A percentile compares a stretch with the other conserved stretches of the same genome.
Conservation (phyloP, 1,284 basidiomycete species). For the Agroathelia rolfsii region DNA sequence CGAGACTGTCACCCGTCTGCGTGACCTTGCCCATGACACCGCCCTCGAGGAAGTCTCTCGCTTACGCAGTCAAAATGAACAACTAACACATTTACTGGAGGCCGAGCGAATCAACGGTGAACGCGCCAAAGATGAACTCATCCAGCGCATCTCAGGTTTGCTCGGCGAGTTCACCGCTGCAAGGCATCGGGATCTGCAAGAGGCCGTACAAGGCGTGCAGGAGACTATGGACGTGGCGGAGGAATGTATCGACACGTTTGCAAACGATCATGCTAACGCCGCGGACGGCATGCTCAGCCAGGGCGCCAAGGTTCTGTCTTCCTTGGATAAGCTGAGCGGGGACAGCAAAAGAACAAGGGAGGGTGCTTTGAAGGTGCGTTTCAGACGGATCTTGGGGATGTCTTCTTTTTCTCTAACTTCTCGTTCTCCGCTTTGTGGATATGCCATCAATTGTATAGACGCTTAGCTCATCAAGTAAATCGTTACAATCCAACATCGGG, state of each 20-base stretch:
- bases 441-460: conserved; percentile 25
- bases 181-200: conserved; percentile 59
- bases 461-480: conserved; percentile 27
- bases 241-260: conserved; percentile 36
- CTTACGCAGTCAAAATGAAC: conserved; percentile 66
- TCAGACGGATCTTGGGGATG: too few species aligned
- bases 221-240: conserved; percentile 48
- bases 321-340: conserved; percentile 36
- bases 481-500: conserved; percentile 33
- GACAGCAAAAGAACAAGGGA: conserved; percentile 49
- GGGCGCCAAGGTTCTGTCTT: conserved; percentile 29
- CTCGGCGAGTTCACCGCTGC: conserved; percentile 62
- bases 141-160: conserved; percentile 62
- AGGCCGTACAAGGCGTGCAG: conserved; percentile 46
- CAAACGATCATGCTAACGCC: conserved; percentile 36
- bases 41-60: conserved; percentile 53
- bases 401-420: too few species aligned
- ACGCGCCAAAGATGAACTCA: conserved; percentile 59
- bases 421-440: background rate
- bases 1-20: conserved; percentile 39
- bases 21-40: conserved; percentile 38
- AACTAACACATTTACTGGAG: conserved; percentile 52
- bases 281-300: conserved; percentile 31
- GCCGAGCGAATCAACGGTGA: conserved; percentile 58
- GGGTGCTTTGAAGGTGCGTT: conserved; percentile 49